Evolutionary conservation across 495 filamentous ascomycete genomes (phyloP).

Genomic region (Bathelium albidoporum): DNA sequence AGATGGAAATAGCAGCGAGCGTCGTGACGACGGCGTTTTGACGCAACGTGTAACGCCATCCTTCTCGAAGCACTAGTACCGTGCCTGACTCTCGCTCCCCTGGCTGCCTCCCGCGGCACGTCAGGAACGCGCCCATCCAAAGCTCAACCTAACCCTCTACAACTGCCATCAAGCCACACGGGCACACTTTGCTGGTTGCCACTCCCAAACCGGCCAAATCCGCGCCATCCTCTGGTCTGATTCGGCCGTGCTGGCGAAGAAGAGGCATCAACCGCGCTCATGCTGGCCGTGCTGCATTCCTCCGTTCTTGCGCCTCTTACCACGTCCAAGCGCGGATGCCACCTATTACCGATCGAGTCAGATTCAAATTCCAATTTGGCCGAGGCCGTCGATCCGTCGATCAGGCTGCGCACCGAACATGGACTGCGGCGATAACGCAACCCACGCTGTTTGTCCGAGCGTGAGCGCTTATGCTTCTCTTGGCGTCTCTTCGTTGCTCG

Average conservation of each 20-base stretch:
- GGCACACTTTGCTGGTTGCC: background rate
- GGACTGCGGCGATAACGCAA: background rate
- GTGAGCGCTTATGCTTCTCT: background rate
- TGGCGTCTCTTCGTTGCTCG: background rate
- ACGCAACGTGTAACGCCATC: slow-evolving; percentile 2
- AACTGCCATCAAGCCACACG: background rate
- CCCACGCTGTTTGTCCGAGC: background rate
- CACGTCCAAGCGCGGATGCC: background rate
- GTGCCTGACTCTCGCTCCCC: background rate
- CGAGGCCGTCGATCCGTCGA: slow-evolving; percentile 2
- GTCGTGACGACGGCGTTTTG: background rate
- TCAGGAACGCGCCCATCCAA: background rate
- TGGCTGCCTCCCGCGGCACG: background rate
- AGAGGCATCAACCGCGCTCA: background rate
- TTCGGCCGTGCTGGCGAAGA: background rate
- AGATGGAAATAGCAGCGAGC: background rate
- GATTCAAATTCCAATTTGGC: background rate
- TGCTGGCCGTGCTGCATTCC: background rate
- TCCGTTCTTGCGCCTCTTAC: background rate
- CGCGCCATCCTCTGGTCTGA: background rate
- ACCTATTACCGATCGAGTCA: background rate
- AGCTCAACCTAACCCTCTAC: background rate
- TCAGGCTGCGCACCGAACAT: background rate
- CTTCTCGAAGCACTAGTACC: background rate
- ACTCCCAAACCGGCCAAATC: background rate